Evolutionary conservation across 148 eudicot species (phyloP), one percentile per base, ranked within the genome.

Genomic region (Persicaria maculosa): DNA sequence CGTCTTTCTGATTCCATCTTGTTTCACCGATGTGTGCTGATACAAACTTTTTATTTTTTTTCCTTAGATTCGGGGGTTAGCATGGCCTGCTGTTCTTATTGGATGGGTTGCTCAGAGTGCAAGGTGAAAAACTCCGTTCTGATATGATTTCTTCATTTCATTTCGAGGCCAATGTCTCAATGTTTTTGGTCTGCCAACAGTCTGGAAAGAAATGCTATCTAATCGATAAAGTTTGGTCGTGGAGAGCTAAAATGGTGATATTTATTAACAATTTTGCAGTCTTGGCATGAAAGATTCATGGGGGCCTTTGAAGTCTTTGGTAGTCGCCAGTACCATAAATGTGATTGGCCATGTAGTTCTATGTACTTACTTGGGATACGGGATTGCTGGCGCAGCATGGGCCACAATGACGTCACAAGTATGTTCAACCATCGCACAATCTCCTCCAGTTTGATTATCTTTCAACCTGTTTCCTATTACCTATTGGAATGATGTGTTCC

Each of bases 101-200:
- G 99, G 99, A 81, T 92, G 94, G 99, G 91, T 96, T 80, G 97
- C 97, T 79, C 97, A 96, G 79, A 92, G 99, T 81, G 97, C 99
- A 79, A 96, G 99, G 99, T 96, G n/a, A 73, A 25, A 67, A 52
- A 17, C 46, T 69, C 46, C 40, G 6, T 15, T 45, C 53, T 48
- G 48, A 68, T 68, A 12, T 17, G 3, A 4, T 8, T 12, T 16
- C 9, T n/a, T 68, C 43, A 17, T 16, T 68, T 47, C 19, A 44
- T 47, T 47, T 47, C 19, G 40, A 6, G 9, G 55, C 25, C 53
- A 17, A 17, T 0, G 9, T 69, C 50, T 69, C 50, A 16, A 48
- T 59, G 43, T 55, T 19, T 54, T 40, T n/a, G 31, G 44, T 10
- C n/a, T 15, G 50, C 50, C 52, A n/a, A 57, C 57, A 45, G 11